These are phyloP conservation scores for Stephanocyclus meneghinianus DNA, from an alignment of 352 stramenopile species.

Conservation along the genomic window DNA sequence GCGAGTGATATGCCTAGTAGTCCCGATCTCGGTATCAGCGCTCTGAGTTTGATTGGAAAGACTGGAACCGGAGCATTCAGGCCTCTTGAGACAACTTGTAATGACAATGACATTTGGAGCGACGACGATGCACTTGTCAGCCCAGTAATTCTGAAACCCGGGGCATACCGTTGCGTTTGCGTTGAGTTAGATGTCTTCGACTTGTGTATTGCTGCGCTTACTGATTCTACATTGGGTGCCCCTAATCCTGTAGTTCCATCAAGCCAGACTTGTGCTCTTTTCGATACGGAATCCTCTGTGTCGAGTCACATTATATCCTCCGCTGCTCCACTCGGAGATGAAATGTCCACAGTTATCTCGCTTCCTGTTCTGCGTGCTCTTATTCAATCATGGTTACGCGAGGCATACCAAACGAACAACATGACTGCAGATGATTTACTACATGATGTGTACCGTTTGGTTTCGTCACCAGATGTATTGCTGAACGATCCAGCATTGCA, in stretches of 20 bases:
- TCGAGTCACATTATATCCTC: slow-evolving; percentile 42
- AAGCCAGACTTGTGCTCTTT: slow-evolving; percentile 42
- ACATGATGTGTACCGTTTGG: slow-evolving; percentile 94
- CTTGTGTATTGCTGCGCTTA: slow-evolving; percentile 85
- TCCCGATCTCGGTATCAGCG: slow-evolving; percentile 87
- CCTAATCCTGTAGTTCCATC: slow-evolving; percentile 28
- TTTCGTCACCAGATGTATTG: slow-evolving; percentile 89
- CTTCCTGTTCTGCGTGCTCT: slow-evolving; percentile 90
- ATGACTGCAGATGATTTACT: slow-evolving; percentile 93
- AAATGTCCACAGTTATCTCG: slow-evolving; percentile 89
- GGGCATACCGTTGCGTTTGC: slow-evolving; percentile 88
- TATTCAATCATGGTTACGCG: slow-evolving; percentile 91
- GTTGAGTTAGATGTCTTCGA: slow-evolving; percentile 87
- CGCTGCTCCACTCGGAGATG: slow-evolving; percentile 81
- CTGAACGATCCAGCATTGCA: slow-evolving; percentile 94
- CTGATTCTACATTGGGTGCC: slow-evolving; percentile 54
- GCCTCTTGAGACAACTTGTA: slow-evolving; percentile 36
- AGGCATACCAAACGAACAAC: slow-evolving; percentile 88
- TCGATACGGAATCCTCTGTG: slow-evolving; percentile 47
- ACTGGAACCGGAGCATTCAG: slow-evolving; percentile 36
- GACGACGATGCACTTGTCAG: slow-evolving; percentile 84
- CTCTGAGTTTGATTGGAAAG: slow-evolving; percentile 47
- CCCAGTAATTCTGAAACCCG: slow-evolving; percentile 87
- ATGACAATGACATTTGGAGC: slow-evolving; percentile 81
- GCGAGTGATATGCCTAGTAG: slow-evolving; percentile 85